Base-by-base conservation (phyloP, 202 grass and related monocot species). In the Dendrocalamus latiflorus region DNA sequence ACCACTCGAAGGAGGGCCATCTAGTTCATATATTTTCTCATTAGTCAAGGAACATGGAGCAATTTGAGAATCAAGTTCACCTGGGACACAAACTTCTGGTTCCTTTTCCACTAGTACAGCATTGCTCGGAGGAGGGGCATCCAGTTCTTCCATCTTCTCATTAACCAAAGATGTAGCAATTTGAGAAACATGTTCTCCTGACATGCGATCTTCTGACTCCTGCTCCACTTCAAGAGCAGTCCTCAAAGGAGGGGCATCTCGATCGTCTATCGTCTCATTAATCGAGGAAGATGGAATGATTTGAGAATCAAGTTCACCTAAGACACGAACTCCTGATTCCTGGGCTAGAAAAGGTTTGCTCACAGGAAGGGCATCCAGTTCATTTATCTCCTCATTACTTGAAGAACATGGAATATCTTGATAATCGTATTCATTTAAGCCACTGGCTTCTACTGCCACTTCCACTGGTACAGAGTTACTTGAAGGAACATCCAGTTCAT, bases 91-190 rank as follows among this genome's bases (percentile, higher is more conserved):
- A 75, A 83, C 68, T 80, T 83, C 45, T 79, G 43, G 30, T 8
- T 70, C 45, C 62, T 61, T 28, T 45, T 83, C 79, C 9, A 53
- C 43, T 47, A 74, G 5, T 17, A 74, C 44, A 75, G 3, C 51
- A 79, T 53, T 75, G 50, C 74, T 75, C 43, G 24, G 53, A 66
- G 67, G 51, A 75, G 62, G 54, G 37, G 18, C 53, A 75, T 62
- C 79, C 69, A 63, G 36, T 79, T 86, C 74, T 36, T 74, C 24
- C 25, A 60, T 86, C 18, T 83, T 79, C 36, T 83, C 79, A 79
- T 50, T 26, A 75, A 79, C 68, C 30, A 9, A 75, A 79, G 25
- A 79, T 74, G 14, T 38, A 78, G 6, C 45, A 17, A 47, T 78
- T 61, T 68, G 79, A 68, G 83, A 86, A 64, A 75, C 50, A 79